A percentile compares a stretch with the other conserved stretches of the same genome.
Conservation (phyloP, 2,329 filamentous ascomycete species). For the Penicillium sp. region DNA sequence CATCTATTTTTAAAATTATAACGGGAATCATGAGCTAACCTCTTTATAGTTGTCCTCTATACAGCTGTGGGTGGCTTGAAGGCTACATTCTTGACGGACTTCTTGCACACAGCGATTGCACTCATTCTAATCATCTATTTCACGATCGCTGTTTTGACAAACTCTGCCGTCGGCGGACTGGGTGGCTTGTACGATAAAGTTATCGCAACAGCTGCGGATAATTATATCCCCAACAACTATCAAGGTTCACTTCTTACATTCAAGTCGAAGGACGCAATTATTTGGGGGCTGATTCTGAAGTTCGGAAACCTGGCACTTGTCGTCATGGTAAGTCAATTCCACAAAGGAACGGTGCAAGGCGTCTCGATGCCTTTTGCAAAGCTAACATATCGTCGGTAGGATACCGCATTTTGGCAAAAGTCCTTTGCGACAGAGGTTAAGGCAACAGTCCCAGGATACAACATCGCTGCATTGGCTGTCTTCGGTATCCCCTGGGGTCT, state of each 20-base stretch:
- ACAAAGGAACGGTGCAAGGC: not conserved
- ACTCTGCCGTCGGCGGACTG: conserved; percentile 45
- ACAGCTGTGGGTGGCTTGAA: conserved; percentile 52
- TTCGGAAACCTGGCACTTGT: conserved; percentile 53
- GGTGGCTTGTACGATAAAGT: conserved; percentile 51
- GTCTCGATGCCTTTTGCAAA: not conserved
- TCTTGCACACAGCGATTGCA: conserved; percentile 50
- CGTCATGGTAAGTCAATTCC: conserved; percentile 42
- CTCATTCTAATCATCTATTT: conserved; percentile 53
- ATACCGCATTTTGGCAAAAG: conserved; percentile 57
- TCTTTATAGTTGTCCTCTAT: conserved; percentile 45
- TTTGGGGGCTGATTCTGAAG: conserved; percentile 50
- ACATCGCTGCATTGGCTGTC: conserved; percentile 47
- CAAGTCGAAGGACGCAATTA: conserved; percentile 47
- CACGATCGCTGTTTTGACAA: conserved; percentile 46
- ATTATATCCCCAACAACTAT: conserved; percentile 50
- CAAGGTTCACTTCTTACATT: conserved; percentile 51
- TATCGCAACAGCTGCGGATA: conserved; percentile 42
- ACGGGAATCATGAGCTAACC: not conserved
- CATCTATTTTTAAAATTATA: not conserved
- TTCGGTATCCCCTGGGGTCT: conserved; percentile 51
- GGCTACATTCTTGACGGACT: conserved; percentile 53
- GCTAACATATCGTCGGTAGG: conserved; percentile 22
- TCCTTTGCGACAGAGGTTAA: conserved; percentile 51
- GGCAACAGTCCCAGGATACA: conserved; percentile 51